Percentiles rank a stretch among this genome's conserved stretches.
Evolutionary conservation across 2,329 filamentous ascomycete species (phyloP).

Genomic region (Zymoseptoria brevis): DNA sequence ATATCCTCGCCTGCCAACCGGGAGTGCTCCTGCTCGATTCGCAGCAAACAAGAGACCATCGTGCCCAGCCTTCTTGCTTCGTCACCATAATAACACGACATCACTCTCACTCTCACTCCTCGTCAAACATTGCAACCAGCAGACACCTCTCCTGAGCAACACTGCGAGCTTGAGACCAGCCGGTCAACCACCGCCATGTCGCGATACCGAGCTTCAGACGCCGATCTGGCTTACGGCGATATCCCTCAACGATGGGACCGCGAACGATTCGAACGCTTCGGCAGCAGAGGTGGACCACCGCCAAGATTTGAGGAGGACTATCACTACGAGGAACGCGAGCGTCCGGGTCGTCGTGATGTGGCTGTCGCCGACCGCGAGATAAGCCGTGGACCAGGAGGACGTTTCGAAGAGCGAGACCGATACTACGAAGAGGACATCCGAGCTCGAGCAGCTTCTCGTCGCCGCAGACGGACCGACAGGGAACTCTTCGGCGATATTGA

Average conservation of each 20-base stretch:
- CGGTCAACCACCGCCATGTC: conserved; percentile 16
- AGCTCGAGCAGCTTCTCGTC: conserved; percentile 17
- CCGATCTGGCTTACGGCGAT: conserved; percentile 37
- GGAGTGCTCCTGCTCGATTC: background rate
- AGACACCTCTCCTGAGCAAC: background rate
- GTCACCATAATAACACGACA: background rate
- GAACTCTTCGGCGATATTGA: conserved; percentile 42
- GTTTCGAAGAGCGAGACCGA: conserved; percentile 48
- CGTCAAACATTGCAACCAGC: background rate
- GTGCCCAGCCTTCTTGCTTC: background rate
- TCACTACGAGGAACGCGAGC: conserved; percentile 31
- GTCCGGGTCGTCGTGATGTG: conserved; percentile 35
- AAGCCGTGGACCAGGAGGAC: conserved; percentile 25
- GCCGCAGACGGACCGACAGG: conserved; percentile 31
- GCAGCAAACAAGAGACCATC: background rate
- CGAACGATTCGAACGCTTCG: conserved; percentile 43
- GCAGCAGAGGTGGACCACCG: conserved; percentile 23
- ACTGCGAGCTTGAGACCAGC: background rate
- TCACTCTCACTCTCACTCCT: background rate
- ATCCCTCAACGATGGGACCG: conserved; percentile 44
- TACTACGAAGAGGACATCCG: conserved; percentile 39
- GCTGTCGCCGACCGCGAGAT: conserved; percentile 35
- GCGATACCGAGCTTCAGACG: conserved; percentile 30
- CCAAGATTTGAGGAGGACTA: conserved; percentile 37
- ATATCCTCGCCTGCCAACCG: background rate